Evolutionary conservation across 176 grass and related monocot genomes (phyloP), one percentile per base, ranked within the genome.

Genomic region (Puya raimondii): DNA sequence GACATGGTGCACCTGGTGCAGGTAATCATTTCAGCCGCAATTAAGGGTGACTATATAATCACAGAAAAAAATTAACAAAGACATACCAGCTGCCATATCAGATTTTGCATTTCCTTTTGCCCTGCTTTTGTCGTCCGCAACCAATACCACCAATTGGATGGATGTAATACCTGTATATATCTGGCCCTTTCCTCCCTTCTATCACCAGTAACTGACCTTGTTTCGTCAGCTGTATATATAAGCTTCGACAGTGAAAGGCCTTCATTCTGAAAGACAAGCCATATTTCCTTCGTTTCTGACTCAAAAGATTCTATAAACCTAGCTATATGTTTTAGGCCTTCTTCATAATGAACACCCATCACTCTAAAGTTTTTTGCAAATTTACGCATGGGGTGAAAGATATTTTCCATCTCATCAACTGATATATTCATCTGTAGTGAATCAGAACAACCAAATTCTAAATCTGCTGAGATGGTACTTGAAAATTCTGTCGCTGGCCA

Each of bases 291-390:
- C n/a, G 79, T 85, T 87, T 96, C 85, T 74, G 88, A 96, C 72
- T 87, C 88, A 78, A 96, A 96, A 69, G 93, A 92, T 82, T 96
- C 88, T 84, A 96, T 79, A 89, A 89, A 96, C 74, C 93, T 88
- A 79, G 88, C 88, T 66, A 96, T 81, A 81, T 96, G 86, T 63
- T 92, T 92, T 49, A 96, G 77, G 64, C 76, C 61, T 90, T 91
- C 83, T 66, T 83, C 88, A 51, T 56, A 27, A 26, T 48, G 68
- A 15, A 69, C 50, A 9, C 9, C 4, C 1, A 7, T 53, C 21
- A 16, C 47, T 69, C 13, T 49, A 6, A 49, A 69, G 27, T 63
- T 77, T 13, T 53, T 50, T 49, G 53, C 9, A 26, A 61, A 48
- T 57, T 9, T 49, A 77, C 53, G 33, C 26, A 47, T 67, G 25